Base-by-base conservation (phyloP, 2,329 filamentous ascomycete species). In the Alternaria metachromatica region DNA sequence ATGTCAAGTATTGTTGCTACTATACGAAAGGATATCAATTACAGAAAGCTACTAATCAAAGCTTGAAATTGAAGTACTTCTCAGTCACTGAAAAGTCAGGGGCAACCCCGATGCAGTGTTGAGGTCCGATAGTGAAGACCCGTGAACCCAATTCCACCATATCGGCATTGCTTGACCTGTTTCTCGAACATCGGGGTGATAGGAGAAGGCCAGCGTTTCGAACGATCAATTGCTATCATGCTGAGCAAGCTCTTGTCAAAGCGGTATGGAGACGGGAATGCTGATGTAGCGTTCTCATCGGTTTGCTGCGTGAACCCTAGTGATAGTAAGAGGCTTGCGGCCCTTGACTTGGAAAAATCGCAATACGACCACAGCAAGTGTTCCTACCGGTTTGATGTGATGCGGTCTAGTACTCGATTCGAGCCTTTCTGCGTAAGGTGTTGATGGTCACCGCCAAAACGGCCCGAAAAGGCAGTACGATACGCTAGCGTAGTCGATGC, bases 281-380 rank as follows among this genome's bases (percentile, higher is more conserved):
- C 88, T 84, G 0, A 86, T 87, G 69, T 88, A 89, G 20, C 87
- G 76, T 76, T 89, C 87, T 87, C 87, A 89, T 1, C 86, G 86
- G 63, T 86, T 85, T 2, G 83, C 80, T 2, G 84, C 82, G 70
- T 87, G 89, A 0, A 87, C 85, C 75, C 90, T 88, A 50, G 90
- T 86, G 5, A 88, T 85, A 15, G 90, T 85, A 1, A 81, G 76
- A 0, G 86, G 85, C 3, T 82, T 79, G 23, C 68, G 3, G 63
- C 68, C 67, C 81, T 78, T 23, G 80, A 78, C 45, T 77, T 77
- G 44, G 88, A 76, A 1, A 84, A 82, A 20, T 26, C 13, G 25
- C 50, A 18, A 51, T 12, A 25, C 10, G 25, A 37, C 33, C 26
- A 28, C 26, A 21, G 26, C 18, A 28, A 46, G 37, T 26, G 15